phyloP scores from a whole-genome alignment of 805 yeast genomes.

The Myxozyma vanderwaltii region DNA sequence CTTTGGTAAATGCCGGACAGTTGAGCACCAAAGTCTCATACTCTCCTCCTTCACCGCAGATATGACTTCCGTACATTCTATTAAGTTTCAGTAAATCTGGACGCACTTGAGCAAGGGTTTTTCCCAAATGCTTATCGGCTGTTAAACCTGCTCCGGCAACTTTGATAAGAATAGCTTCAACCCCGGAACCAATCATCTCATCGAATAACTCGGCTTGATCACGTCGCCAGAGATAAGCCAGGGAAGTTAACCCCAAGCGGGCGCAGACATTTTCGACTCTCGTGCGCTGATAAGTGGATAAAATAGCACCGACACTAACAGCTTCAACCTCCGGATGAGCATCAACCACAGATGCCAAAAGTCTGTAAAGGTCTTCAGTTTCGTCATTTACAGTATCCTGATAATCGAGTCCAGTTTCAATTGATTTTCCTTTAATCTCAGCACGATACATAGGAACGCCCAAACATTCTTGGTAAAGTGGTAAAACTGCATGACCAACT shows the following conservation, averaged over 20 bases:
- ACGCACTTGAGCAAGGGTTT: slow-evolving; percentile 60
- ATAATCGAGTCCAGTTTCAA: slow-evolving; percentile 70
- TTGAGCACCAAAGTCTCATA: slow-evolving; percentile 92
- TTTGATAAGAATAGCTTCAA: slow-evolving; percentile 84
- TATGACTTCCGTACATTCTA: slow-evolving; percentile 73
- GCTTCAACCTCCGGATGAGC: slow-evolving; percentile 74
- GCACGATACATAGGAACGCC: slow-evolving; percentile 79
- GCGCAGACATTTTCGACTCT: slow-evolving; percentile 90
- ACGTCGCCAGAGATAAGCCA: slow-evolving; percentile 89
- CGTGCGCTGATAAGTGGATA: slow-evolving; percentile 92
- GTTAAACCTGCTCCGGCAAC: slow-evolving; percentile 88
- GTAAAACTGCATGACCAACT: slow-evolving; percentile 83
- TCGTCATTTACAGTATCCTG: slow-evolving; percentile 71
- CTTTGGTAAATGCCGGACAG: slow-evolving; percentile 73
- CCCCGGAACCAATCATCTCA: slow-evolving; percentile 68
- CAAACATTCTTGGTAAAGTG: slow-evolving; percentile 64
- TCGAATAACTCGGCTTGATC: slow-evolving; percentile 75
- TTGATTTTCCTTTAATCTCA: slow-evolving; percentile 62
- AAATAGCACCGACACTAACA: slow-evolving; percentile 93
- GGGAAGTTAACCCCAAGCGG: slow-evolving; percentile 64
- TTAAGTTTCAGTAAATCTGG: slow-evolving; percentile 61
- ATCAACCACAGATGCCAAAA: slow-evolving; percentile 53
- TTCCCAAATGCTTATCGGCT: slow-evolving; percentile 64
- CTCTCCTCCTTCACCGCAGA: slow-evolving; percentile 99
- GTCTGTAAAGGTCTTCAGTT: slow-evolving; percentile 73